These are phyloP conservation scores for Penicillium freii DNA, from an alignment of 2,329 filamentous ascomycete species.

Conservation along the genomic window DNA sequence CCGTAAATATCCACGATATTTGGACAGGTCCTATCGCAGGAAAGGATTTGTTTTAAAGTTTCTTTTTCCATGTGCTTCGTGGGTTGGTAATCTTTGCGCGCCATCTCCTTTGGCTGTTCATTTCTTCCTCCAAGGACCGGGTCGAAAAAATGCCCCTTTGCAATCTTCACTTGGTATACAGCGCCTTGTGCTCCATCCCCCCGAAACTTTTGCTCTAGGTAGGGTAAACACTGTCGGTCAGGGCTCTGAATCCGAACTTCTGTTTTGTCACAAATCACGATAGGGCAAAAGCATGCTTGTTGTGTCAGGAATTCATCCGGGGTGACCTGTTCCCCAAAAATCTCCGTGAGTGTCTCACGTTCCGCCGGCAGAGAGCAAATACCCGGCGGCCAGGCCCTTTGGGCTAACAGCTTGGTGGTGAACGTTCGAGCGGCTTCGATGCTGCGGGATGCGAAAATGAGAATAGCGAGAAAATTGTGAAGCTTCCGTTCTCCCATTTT, in stretches of 20 bases:
- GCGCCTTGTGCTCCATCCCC: neutral
- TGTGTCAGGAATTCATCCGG: neutral
- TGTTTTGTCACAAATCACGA: neutral
- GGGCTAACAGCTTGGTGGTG: neutral
- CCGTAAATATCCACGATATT: neutral
- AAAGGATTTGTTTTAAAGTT: neutral
- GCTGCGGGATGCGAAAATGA: neutral
- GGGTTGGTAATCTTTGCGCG: neutral
- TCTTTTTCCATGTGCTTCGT: neutral
- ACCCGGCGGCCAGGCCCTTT: neutral
- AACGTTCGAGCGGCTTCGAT: neutral
- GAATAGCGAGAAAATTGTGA: neutral
- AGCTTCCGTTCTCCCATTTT: neutral
- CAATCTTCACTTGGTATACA: neutral
- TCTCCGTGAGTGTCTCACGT: neutral
- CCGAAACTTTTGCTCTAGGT: neutral
- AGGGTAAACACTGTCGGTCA: neutral
- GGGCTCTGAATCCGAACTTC: neutral
- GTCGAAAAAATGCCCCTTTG: neutral
- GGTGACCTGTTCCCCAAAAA: neutral
- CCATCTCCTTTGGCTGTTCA: neutral
- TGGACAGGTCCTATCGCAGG: neutral
- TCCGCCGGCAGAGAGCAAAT: neutral
- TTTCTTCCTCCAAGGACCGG: neutral
- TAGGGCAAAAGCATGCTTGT: neutral